A percentile compares a stretch with the other conserved stretches of the same genome.
These are phyloP conservation scores for Polytrichum commune DNA, from an alignment of 225 moss, liverwort and hornwort genomes.

Conservation along the genomic window DNA sequence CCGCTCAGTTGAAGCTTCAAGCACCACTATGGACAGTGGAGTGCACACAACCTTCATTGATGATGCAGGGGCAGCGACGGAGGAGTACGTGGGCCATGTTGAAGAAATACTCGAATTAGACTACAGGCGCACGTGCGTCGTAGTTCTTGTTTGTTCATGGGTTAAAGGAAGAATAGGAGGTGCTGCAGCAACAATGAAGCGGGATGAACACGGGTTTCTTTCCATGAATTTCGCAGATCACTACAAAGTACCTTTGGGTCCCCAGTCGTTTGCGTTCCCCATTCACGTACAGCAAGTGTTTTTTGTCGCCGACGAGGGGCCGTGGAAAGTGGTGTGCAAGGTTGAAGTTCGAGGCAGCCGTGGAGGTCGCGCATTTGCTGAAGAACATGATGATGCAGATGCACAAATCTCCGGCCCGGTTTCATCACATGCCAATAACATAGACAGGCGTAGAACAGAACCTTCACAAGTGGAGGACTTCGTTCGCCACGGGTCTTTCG, in stretches of 20 bases:
- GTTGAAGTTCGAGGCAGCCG: not conserved
- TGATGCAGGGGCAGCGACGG: not conserved
- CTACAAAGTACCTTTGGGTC: too few species aligned
- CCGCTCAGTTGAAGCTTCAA: not conserved
- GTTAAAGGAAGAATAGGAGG: too few species aligned
- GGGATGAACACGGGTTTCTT: too few species aligned
- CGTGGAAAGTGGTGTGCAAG: constrained; percentile 1
- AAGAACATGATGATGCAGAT: not conserved
- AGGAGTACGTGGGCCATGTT: not conserved
- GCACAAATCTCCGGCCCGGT: not conserved
- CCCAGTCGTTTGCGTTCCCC: too few species aligned
- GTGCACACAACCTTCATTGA: not conserved
- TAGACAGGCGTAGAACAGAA: too few species aligned
- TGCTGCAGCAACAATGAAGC: too few species aligned
- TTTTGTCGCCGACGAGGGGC: not conserved
- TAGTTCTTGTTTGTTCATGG: too few species aligned
- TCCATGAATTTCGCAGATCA: too few species aligned
- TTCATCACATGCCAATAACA: not conserved
- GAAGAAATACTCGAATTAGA: not conserved
- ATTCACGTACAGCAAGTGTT: too few species aligned
- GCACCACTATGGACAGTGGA: not conserved
- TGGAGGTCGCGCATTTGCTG: not conserved
- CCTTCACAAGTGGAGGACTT: too few species aligned
- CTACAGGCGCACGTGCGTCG: not conserved
- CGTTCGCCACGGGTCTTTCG: too few species aligned